A percentile compares a stretch with the other conserved stretches of the same genome.
Conservation (phyloP, 805 yeast genomes). For the Cyberlindnera amylophila region DNA sequence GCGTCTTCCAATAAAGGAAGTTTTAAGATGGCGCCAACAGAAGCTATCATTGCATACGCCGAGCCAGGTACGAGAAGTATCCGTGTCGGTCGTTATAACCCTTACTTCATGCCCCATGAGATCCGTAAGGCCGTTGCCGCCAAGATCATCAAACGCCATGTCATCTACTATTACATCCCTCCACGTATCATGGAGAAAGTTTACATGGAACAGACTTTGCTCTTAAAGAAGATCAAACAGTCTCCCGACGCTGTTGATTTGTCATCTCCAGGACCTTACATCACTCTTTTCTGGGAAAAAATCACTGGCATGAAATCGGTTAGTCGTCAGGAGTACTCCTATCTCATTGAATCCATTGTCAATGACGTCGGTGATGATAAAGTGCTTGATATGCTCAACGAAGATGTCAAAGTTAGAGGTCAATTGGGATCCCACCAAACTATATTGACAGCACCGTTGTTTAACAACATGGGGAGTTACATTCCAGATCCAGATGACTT, state of each 20-base stretch:
- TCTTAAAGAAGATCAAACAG: not conserved
- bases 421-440: not conserved
- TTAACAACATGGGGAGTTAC: slow-evolving; percentile 5
- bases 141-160: slow-evolving; percentile 8
- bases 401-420: not conserved
- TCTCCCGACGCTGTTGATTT: not conserved
- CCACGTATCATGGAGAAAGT: slow-evolving; percentile 12
- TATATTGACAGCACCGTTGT: not conserved
- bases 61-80: slow-evolving; percentile 9
- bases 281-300: slow-evolving; percentile 12
- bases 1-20: no score
- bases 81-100: slow-evolving; percentile 13
- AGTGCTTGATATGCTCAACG: slow-evolving; percentile 1
- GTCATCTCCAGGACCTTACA: slow-evolving; percentile 7
- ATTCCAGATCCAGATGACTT: slow-evolving; percentile 10
- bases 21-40: slow-evolving; percentile 3
- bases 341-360: not conserved
- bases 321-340: slow-evolving; percentile 3
- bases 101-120: slow-evolving; percentile 17
- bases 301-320: slow-evolving; percentile 7
- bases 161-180: slow-evolving; percentile 10
- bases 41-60: slow-evolving; percentile 10
- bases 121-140: slow-evolving; percentile 16
- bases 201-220: not conserved
- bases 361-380: not conserved